These are phyloP conservation scores for Gillenia trifoliata DNA, from an alignment of 306 rosid species.

Conservation along the genomic window DNA sequence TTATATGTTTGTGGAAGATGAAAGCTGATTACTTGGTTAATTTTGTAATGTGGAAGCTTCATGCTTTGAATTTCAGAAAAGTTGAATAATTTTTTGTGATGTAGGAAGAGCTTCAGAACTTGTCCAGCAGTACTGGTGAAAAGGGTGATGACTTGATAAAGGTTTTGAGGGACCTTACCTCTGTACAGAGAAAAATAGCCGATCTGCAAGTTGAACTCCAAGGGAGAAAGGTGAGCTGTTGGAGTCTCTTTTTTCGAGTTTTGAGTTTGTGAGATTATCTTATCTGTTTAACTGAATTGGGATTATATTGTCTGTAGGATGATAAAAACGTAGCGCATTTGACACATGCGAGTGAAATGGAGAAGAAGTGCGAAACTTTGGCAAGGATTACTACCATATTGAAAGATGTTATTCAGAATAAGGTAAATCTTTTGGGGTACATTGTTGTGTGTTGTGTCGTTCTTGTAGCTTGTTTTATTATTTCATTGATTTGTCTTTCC, in stretches of 20 bases:
- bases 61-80: not conserved
- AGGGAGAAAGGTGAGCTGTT: slow-evolving; percentile 72
- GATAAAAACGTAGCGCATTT: slow-evolving; percentile 93
- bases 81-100: slow-evolving; percentile 1
- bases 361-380: slow-evolving; percentile 79
- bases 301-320: slow-evolving; percentile 47
- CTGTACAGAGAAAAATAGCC: slow-evolving; percentile 85
- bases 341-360: slow-evolving; percentile 95
- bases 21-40: not conserved
- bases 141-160: slow-evolving; percentile 77
- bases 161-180: slow-evolving; percentile 79
- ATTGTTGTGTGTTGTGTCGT: not conserved
- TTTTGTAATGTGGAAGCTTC: not conserved
- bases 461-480: not conserved
- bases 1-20: not conserved
- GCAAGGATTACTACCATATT: slow-evolving; percentile 80
- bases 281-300: slow-evolving; percentile 3
- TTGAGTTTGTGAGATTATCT: not conserved
- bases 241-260: not conserved
- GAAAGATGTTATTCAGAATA: slow-evolving; percentile 93
- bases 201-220: slow-evolving; percentile 98
- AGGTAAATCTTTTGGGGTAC: slow-evolving; percentile 41
- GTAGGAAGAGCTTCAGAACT: slow-evolving; percentile 64
- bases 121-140: slow-evolving; percentile 53
- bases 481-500: not conserved